phyloP scores from a whole-genome alignment of 495 filamentous ascomycete genomes.

The Tuber brumale region DNA sequence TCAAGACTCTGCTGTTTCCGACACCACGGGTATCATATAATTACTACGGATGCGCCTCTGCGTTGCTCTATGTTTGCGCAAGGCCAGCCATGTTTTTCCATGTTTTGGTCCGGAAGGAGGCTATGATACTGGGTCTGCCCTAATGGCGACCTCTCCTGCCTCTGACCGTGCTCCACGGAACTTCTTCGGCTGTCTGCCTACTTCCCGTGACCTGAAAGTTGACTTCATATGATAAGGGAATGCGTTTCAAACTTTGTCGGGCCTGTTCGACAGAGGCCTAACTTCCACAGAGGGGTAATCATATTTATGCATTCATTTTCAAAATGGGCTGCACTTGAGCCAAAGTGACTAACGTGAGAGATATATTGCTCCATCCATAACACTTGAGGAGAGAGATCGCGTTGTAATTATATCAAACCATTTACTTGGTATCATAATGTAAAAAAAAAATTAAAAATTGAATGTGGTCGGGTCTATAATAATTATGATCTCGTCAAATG shows the following conservation, averaged over 20 bases:
- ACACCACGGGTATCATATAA: not conserved
- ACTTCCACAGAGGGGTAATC: not conserved
- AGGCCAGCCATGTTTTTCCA: not conserved
- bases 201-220: not conserved
- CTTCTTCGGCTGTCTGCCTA: not conserved
- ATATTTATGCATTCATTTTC: not conserved
- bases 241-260: not conserved
- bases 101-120: not conserved
- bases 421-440: not conserved
- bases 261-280: not conserved
- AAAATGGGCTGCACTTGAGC: not conserved
- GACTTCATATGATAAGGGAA: not conserved
- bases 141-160: not conserved
- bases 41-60: not conserved
- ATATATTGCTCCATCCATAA: not conserved
- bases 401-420: no score
- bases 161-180: not conserved
- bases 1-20: not conserved
- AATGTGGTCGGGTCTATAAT: not conserved
- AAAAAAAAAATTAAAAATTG: not conserved
- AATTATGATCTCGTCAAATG: not conserved
- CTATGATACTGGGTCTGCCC: not conserved
- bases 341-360: not conserved
- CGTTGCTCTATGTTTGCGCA: not conserved
- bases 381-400: not conserved